Conservation (phyloP, 495 filamentous ascomycete genomes). For the Entonaema liquescens region DNA sequence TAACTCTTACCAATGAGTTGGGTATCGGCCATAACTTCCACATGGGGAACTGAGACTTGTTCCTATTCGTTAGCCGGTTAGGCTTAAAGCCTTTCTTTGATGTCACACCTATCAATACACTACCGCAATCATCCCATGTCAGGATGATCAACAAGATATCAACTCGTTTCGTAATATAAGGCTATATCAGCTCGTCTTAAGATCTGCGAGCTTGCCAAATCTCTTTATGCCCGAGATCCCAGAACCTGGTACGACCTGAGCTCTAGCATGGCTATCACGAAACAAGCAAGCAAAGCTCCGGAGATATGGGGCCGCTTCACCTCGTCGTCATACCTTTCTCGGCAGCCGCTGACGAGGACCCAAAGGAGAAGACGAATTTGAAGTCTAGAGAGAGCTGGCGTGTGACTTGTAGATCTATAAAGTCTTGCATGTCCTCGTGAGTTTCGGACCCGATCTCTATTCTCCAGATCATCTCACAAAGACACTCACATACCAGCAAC, state of each 20-base stretch:
- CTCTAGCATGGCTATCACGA: slow-evolving; percentile 11
- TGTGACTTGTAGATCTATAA: slow-evolving; percentile 9
- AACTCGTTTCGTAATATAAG: slow-evolving; percentile 25
- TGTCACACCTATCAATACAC: slow-evolving; percentile 28
- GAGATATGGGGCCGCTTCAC: background rate
- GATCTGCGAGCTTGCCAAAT: slow-evolving; percentile 23
- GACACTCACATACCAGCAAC: background rate
- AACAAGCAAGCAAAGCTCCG: slow-evolving; percentile 15
- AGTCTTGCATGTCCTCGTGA: background rate
- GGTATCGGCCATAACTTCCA: slow-evolving; percentile 33
- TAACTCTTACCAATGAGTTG: slow-evolving; percentile 14
- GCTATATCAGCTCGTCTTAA: slow-evolving; percentile 35
- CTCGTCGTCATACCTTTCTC: slow-evolving; percentile 3
- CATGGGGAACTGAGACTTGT: slow-evolving; percentile 15
- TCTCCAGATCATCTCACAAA: background rate
- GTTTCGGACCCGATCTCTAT: background rate
- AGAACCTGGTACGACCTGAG: slow-evolving; percentile 16
- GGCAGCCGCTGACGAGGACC: slow-evolving; percentile 14
- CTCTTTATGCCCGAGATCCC: slow-evolving; percentile 16
- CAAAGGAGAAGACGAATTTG: background rate
- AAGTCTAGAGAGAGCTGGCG: background rate
- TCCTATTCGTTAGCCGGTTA: slow-evolving; percentile 24
- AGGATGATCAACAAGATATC: slow-evolving; percentile 28
- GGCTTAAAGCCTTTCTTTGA: slow-evolving; percentile 19
- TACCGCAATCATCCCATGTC: slow-evolving; percentile 16